Conservation (phyloP, 768 basidiomycete species). For the Termitomyces sp. region DNA sequence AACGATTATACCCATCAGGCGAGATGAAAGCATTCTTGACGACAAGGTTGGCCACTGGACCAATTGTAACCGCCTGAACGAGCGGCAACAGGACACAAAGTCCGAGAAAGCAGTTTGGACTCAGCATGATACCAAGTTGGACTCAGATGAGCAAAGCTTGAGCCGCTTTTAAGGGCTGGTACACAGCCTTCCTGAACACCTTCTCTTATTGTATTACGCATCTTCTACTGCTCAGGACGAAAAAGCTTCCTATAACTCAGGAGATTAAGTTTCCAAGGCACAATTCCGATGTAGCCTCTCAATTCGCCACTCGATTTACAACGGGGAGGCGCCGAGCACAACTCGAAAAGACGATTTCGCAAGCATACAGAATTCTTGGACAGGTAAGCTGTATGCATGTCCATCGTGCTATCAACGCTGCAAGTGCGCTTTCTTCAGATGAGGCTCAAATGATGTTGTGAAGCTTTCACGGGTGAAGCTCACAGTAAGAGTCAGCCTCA, state of each 20-base stretch:
- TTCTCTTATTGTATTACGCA: background rate
- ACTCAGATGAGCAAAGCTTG: background rate
- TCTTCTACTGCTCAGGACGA: background rate
- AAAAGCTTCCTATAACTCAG: background rate
- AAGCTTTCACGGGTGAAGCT: too few relatives aligned
- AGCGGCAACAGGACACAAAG: background rate
- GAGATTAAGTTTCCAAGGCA: background rate
- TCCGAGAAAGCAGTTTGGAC: background rate
- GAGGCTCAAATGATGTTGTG: background rate
- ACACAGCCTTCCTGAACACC: background rate
- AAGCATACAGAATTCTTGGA: too few relatives aligned
- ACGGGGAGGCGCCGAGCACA: background rate
- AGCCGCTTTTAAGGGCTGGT: background rate
- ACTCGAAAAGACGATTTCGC: background rate
- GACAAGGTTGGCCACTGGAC: slow-evolving; percentile 4
- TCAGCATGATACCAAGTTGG: background rate
- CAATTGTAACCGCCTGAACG: slow-evolving; percentile 1
- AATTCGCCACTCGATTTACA: background rate
- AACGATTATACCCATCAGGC: slow-evolving; percentile 2
- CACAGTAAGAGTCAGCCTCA: too few relatives aligned
- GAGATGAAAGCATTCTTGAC: slow-evolving; percentile 2
- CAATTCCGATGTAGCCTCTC: background rate
- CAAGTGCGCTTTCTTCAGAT: background rate
- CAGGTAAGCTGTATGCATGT: background rate
- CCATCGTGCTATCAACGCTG: background rate